These are phyloP conservation scores for Apiotrichum brassicae DNA, from an alignment of 1,284 basidiomycete species.

Conservation along the genomic window DNA sequence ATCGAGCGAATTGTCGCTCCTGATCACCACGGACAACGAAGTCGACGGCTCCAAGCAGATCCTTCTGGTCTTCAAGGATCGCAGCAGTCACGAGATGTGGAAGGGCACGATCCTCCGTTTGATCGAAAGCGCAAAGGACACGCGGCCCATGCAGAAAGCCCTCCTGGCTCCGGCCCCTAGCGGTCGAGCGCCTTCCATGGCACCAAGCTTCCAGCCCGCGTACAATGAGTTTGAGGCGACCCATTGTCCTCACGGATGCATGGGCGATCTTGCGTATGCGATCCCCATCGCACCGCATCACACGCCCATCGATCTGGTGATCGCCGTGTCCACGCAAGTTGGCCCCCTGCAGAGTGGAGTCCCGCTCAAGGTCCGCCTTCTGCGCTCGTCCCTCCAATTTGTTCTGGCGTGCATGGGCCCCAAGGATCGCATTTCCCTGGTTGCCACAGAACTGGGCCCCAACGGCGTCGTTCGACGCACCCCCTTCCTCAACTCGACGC, in stretches of 20 bases:
- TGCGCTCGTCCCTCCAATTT: conserved; percentile 78
- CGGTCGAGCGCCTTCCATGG: conserved; percentile 11
- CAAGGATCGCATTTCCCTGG: conserved; percentile 73
- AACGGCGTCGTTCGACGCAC: conserved; percentile 76
- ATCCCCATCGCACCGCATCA: conserved; percentile 61
- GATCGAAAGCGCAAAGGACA: conserved; percentile 47
- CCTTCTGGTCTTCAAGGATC: conserved; percentile 86
- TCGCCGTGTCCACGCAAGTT: conserved; percentile 80
- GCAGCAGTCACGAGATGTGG: conserved; percentile 84
- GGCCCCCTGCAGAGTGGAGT: conserved; percentile 66
- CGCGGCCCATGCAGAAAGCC: not conserved
- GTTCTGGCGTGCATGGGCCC: conserved; percentile 65
- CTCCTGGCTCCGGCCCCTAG: not conserved
- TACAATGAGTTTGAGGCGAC: not conserved
- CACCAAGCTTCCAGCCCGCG: conserved; percentile 5
- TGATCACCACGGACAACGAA: conserved; percentile 61
- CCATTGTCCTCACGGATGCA: conserved; percentile 7
- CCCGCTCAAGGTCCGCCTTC: conserved; percentile 70
- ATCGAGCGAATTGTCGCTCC: conserved; percentile 77
- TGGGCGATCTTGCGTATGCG: conserved; percentile 28
- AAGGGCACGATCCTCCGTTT: conserved; percentile 67
- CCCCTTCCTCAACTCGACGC: conserved; percentile 71
- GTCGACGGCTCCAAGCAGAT: conserved; percentile 88
- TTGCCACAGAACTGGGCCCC: conserved; percentile 75
- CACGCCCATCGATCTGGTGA: conserved; percentile 81